phyloP scores from a whole-genome alignment of 176 grass and related monocot species.

The Paspalum vaginatum region DNA sequence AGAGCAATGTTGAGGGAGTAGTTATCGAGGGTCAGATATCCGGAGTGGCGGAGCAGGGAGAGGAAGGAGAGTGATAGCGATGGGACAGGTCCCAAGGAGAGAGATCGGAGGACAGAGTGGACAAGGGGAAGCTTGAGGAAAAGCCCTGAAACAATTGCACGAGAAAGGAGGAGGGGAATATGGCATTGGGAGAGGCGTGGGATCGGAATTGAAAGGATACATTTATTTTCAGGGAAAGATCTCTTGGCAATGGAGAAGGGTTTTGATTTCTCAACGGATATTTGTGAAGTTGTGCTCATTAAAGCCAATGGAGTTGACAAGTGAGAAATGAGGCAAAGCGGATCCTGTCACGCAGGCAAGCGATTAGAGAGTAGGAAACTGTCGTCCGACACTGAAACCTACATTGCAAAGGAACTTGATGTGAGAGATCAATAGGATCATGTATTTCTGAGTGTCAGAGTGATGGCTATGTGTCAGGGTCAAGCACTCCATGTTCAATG shows the following conservation, averaged over 20 bases:
- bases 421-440: conserved; percentile 24
- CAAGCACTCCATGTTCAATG: neutral
- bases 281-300: conserved; percentile 20
- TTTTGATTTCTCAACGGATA: neutral
- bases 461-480: neutral
- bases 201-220: conserved; percentile 35
- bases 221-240: neutral
- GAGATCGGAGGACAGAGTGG: conserved; percentile 57
- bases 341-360: neutral
- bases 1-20: conserved; percentile 76
- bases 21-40: conserved; percentile 52
- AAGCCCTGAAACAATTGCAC: conserved; percentile 56
- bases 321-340: neutral
- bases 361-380: neutral
- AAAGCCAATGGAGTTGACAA: neutral
- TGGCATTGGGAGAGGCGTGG: conserved; percentile 45
- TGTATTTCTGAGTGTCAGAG: neutral
- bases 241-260: conserved; percentile 27
- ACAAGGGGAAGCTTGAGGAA: conserved; percentile 58
- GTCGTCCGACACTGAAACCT: conserved; percentile 36
- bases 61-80: conserved; percentile 68
- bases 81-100: conserved; percentile 47
- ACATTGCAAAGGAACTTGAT: conserved; percentile 44
- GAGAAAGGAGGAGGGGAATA: conserved; percentile 64
- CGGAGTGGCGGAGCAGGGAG: conserved; percentile 47